phyloP scores from a whole-genome alignment of 73 alveolate genomes.

The Tetrahymena thermophila region DNA sequence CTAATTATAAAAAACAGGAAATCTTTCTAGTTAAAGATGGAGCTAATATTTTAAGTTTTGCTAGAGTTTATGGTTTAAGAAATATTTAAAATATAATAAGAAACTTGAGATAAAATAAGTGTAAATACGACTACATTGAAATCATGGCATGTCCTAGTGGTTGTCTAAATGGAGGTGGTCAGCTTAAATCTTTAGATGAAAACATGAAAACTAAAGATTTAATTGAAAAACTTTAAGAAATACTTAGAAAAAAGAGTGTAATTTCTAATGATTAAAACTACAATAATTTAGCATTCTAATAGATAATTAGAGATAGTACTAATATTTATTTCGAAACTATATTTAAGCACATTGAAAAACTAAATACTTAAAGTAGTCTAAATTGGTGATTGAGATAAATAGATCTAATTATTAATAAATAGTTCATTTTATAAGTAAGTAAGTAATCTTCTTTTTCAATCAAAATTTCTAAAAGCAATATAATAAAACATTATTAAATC shows the following conservation, averaged over 20 bases:
- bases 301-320: not conserved
- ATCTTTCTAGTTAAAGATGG: constrained; percentile 37
- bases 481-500: not conserved
- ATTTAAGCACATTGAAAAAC: not conserved
- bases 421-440: too few relatives aligned
- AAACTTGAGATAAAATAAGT: constrained; percentile 67
- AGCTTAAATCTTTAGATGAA: constrained; percentile 29
- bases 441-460: not conserved
- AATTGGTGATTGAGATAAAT: not conserved
- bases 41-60: constrained; percentile 37
- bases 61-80: constrained; percentile 87
- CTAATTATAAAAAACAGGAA: constrained; percentile 29
- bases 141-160: constrained; percentile 98
- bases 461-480: too few relatives aligned
- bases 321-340: not conserved
- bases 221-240: not conserved
- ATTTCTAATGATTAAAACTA: not conserved
- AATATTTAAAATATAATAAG: constrained; percentile 85
- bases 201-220: not conserved
- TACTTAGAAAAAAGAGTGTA: not conserved
- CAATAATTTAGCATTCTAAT: not conserved
- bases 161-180: constrained; percentile 97
- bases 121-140: constrained; percentile 87
- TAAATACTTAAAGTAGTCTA: not conserved
- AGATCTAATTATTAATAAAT: too few relatives aligned